Evolutionary conservation across 306 rosid genomes (phyloP), one percentile per base, ranked within the genome.

Genomic region (Phaseolus lunatus): DNA sequence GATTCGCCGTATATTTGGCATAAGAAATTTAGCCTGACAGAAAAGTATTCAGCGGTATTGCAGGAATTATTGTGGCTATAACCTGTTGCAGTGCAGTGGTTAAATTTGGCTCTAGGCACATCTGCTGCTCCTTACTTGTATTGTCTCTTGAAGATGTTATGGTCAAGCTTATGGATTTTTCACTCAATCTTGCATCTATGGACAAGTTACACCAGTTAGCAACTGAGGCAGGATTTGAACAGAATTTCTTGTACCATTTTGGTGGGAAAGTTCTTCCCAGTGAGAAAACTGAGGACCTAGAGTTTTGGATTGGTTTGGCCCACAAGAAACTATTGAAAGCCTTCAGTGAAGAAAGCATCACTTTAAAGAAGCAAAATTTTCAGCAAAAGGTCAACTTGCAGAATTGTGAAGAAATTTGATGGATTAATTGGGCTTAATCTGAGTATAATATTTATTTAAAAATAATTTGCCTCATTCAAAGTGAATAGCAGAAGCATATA

Each of bases 231-330:
- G 96, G 96, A 29, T 91, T 91, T 61, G 89, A 90, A 75, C 10
- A 8, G 71, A 84, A 85, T 53, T 86, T 88, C 58, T 84, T 90
- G 80, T 61, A 70, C 67, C 90, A 90, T 87, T 88, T 88, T 67
- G 96, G 93, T 65, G 80, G 67, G 73, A 85, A 86, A 79, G 70
- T 88, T 76, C 76, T 88, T 79, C 85, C 88, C 50, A 82, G 70
- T 52, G 91, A 78, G 78, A 87, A 72, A 82, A 84, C 78, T 49
- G 93, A 90, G 84, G 90, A 90, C 64, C 80, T 87, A 13, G 93
- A 87, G 68, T 87, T 88, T 85, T 88, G 93, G 93, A 85, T 88
- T 50, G 91, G 91, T 33, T 84, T 90, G 89, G 93, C 91, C 45
- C 83, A 88, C 75, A 78, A 74, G 79, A 89, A 87, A 82, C 88